Percentiles rank a stretch among this genome's conserved stretches.
These are phyloP conservation scores for Uronychia binucleata DNA, from an alignment of 73 alveolate species.

Conservation along the genomic window DNA sequence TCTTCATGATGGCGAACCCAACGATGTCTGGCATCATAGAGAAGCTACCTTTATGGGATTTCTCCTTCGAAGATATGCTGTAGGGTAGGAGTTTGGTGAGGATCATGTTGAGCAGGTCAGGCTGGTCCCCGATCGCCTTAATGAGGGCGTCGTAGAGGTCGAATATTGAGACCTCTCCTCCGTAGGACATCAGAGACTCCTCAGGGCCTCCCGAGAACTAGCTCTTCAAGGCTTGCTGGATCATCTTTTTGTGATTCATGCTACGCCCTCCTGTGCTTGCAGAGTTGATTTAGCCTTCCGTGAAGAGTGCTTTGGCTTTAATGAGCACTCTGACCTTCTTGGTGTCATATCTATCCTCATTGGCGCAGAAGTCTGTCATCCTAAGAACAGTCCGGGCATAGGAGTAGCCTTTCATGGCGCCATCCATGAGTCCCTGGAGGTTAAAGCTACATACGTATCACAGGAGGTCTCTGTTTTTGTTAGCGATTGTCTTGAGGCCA, in stretches of 20 bases:
- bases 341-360: neutral
- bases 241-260: neutral
- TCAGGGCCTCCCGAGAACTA: neutral
- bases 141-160: neutral
- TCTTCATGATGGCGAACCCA: neutral
- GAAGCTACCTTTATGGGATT: no score
- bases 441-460: neutral
- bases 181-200: neutral
- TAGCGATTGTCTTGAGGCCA: neutral
- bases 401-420: neutral
- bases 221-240: neutral
- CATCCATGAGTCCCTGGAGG: neutral
- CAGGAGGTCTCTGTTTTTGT: neutral
- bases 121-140: neutral
- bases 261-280: neutral
- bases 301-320: neutral
- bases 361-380: neutral
- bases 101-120: neutral
- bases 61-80: no score
- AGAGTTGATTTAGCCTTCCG: neutral
- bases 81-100: neutral
- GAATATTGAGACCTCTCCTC: neutral
- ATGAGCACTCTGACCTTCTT: neutral
- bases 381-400: neutral
- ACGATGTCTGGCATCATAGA: neutral